Percentiles rank a stretch among this genome's conserved stretches.
phyloP scores from a whole-genome alignment of 768 basidiomycete genomes.

The Epithele typhae region DNA sequence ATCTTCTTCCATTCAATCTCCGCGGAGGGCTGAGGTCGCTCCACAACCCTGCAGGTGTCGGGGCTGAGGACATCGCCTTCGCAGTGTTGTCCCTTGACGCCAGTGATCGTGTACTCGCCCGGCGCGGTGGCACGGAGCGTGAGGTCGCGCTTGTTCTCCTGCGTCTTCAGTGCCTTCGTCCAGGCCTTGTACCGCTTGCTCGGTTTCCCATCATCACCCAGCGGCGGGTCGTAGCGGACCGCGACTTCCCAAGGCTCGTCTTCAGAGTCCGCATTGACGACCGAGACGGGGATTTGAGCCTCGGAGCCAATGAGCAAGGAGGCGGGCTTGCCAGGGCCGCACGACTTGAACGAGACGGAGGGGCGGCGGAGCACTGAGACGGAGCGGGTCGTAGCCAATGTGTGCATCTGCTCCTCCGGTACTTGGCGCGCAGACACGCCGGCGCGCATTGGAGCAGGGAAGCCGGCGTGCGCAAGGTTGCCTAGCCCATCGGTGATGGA shows the following conservation, averaged over 20 bases:
- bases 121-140: conserved; percentile 52
- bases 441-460: conserved; percentile 11
- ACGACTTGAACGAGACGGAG: conserved; percentile 66
- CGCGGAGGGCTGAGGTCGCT: conserved; percentile 73
- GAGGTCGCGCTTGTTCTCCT: conserved; percentile 39
- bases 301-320: conserved; percentile 71
- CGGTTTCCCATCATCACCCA: conserved; percentile 30
- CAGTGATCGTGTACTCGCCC: conserved; percentile 72
- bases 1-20: conserved; percentile 88
- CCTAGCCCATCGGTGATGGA: conserved; percentile 81
- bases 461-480: conserved; percentile 48
- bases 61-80: conserved; percentile 81
- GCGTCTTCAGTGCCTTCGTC: conserved; percentile 57
- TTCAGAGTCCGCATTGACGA: conserved; percentile 51
- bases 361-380: conserved; percentile 71
- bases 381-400: conserved; percentile 35
- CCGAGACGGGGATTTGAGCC: conserved; percentile 47
- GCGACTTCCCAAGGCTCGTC: conserved; percentile 68
- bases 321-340: conserved; percentile 65
- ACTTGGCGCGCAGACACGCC: conserved; percentile 34
- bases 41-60: conserved; percentile 71
- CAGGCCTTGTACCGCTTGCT: conserved; percentile 51
- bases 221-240: conserved; percentile 55
- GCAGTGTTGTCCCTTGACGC: conserved; percentile 77
- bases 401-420: not conserved